Evolutionary conservation across 2,329 filamentous ascomycete genomes (phyloP).

Genomic region (Pyricularia pennisetigena): DNA sequence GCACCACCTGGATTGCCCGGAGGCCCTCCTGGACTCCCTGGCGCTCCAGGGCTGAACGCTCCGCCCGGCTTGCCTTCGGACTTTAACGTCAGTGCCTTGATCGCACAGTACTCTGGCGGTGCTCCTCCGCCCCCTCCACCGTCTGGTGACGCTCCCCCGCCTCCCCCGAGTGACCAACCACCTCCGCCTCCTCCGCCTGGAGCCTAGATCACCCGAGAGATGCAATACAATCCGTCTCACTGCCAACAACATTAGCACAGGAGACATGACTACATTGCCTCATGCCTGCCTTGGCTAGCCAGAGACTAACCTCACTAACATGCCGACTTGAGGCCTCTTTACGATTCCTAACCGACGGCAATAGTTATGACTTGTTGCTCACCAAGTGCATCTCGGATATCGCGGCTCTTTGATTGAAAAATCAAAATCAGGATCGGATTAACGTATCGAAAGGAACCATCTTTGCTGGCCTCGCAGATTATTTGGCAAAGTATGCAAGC

Average conservation of each 20-base stretch:
- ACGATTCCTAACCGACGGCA: neutral
- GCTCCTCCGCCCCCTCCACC: constrained; percentile 17
- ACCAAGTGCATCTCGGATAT: neutral
- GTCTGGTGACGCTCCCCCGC: constrained; percentile 21
- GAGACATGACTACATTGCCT: neutral
- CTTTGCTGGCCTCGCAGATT: neutral
- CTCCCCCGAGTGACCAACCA: constrained; percentile 24
- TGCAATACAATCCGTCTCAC: neutral
- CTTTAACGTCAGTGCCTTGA: constrained; percentile 53
- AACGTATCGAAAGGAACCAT: neutral
- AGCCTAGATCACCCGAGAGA: neutral
- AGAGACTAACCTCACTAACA: neutral
- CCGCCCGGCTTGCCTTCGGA: constrained; percentile 44
- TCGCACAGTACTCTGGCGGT: constrained; percentile 45
- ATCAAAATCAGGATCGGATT: neutral
- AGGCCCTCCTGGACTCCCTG: constrained; percentile 9
- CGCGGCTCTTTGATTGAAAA: neutral
- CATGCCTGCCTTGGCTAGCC: neutral
- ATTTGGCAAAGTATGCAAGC: neutral
- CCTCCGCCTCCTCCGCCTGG: constrained; percentile 21
- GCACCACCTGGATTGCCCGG: constrained; percentile 1
- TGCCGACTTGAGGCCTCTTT: neutral
- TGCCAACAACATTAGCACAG: neutral
- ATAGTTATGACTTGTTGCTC: neutral
- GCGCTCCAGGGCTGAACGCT: constrained; percentile 19